Evolutionary conservation across 1,139 yeast genomes (phyloP).

Genomic region (Saccharomyces pastorianus): DNA sequence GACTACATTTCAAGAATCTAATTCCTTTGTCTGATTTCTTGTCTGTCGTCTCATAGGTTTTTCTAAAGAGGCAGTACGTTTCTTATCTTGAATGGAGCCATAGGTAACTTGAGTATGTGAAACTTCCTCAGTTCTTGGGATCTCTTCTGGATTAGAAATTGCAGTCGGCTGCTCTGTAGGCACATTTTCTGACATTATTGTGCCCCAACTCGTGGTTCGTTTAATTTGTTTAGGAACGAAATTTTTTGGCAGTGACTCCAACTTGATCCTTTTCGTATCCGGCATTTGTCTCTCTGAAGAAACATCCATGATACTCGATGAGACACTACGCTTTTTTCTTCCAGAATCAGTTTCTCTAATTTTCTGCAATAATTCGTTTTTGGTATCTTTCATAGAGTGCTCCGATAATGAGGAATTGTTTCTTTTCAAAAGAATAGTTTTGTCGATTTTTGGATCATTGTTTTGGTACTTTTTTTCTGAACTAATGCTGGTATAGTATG

Average conservation of each 20-base stretch:
- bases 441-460: constrained; percentile 1
- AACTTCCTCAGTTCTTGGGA: constrained; percentile 15
- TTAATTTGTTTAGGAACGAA: constrained; percentile 8
- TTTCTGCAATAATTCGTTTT: constrained; percentile 3
- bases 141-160: background rate
- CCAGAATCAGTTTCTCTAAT: background rate
- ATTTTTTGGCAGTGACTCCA: constrained; percentile 3
- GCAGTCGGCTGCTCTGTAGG: background rate
- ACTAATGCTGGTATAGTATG: constrained; percentile 1
- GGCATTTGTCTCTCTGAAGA: background rate
- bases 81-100: constrained; percentile 10
- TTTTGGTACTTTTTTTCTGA: background rate
- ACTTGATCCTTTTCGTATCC: constrained; percentile 4
- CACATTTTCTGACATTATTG: constrained; percentile 19
- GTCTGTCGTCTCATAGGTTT: constrained; percentile 18
- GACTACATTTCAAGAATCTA: background rate
- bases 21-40: constrained; percentile 12
- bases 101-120: constrained; percentile 35
- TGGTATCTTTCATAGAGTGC: background rate
- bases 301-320: background rate
- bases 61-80: constrained; percentile 7
- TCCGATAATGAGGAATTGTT: background rate
- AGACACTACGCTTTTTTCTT: background rate
- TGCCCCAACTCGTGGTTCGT: constrained; percentile 27
- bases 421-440: background rate